phyloP scores from a whole-genome alignment of 2,329 filamentous ascomycete genomes.

The Aspergillus bombycis region DNA sequence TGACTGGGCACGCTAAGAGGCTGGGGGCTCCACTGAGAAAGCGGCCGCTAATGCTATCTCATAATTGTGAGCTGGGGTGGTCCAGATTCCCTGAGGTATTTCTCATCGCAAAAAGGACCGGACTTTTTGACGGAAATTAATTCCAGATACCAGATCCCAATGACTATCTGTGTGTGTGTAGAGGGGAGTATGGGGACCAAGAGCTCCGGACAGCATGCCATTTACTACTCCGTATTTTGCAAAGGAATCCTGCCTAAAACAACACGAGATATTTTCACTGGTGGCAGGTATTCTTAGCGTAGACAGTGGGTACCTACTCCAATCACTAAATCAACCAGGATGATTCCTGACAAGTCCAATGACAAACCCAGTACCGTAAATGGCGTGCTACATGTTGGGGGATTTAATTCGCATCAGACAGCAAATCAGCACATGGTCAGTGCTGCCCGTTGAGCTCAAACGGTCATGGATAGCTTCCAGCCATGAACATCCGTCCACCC shows the following conservation, averaged over 20 bases:
- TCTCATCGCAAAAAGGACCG: background rate
- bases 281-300: background rate
- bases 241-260: too few species aligned
- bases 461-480: background rate
- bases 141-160: background rate
- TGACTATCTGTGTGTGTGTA: background rate
- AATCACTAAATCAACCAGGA: background rate
- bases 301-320: background rate
- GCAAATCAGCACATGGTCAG: background rate
- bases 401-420: background rate
- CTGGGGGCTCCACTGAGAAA: background rate
- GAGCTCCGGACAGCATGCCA: too few species aligned
- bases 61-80: background rate
- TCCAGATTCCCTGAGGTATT: background rate
- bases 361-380: background rate
- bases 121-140: background rate
- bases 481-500: background rate
- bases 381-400: constrained; percentile 2
- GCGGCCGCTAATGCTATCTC: background rate
- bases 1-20: background rate
- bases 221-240: too few species aligned
- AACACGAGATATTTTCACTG: background rate
- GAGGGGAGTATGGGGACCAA: background rate
- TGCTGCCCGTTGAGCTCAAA: background rate
- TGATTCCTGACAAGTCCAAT: background rate